These are phyloP conservation scores for Aspergillus ochraceoroseus DNA, from an alignment of 2,329 filamentous ascomycete genomes.

Conservation along the genomic window DNA sequence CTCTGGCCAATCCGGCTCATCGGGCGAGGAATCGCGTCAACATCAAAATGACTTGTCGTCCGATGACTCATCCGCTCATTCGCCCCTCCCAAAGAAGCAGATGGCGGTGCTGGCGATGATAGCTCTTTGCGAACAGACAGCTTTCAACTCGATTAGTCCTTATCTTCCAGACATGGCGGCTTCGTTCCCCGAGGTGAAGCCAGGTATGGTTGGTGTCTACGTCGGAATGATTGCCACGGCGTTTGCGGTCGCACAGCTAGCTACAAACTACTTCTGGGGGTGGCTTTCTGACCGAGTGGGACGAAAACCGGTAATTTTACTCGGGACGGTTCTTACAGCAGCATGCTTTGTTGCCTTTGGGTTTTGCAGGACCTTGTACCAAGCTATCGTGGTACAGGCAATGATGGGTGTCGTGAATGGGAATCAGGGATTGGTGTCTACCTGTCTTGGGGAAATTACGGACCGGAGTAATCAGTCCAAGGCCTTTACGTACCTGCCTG, in stretches of 20 bases:
- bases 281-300: constrained; percentile 75
- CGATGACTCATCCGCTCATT: constrained; percentile 38
- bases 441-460: constrained; percentile 89
- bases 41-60: constrained; percentile 26
- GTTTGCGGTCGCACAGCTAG: constrained; percentile 87
- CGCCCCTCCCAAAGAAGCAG: constrained; percentile 76
- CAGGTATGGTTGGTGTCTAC: constrained; percentile 71
- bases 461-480: constrained; percentile 90
- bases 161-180: constrained; percentile 92
- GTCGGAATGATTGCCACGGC: constrained; percentile 85
- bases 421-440: constrained; percentile 90
- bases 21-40: constrained; percentile 30
- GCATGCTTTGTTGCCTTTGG: constrained; percentile 81
- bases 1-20: constrained; percentile 41
- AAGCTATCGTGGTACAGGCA: constrained; percentile 78
- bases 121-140: constrained; percentile 89
- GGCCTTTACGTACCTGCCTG: constrained; percentile 89
- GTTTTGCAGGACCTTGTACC: constrained; percentile 75
- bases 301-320: constrained; percentile 73
- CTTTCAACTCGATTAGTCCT: constrained; percentile 90
- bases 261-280: constrained; percentile 89
- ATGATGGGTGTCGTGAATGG: constrained; percentile 92
- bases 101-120: constrained; percentile 81
- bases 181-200: constrained; percentile 73
- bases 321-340: constrained; percentile 77